phyloP scores from a whole-genome alignment of 257 asterid genomes.

The Solanum raphanifolium region DNA sequence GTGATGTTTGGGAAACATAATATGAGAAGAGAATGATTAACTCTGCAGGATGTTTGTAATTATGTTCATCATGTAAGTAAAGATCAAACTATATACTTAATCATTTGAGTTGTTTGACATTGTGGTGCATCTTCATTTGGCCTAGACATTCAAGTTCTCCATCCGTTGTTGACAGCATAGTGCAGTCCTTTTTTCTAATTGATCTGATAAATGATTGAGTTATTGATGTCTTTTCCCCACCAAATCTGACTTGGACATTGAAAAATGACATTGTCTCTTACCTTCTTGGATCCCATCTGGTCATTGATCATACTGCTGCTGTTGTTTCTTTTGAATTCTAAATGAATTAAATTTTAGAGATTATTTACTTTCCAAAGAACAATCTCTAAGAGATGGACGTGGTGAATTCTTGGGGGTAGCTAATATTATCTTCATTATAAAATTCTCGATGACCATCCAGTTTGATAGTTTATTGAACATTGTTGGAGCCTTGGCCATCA shows the following conservation, averaged over 20 bases:
- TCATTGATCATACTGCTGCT: background rate
- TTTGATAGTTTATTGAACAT: background rate
- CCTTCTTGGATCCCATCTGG: background rate
- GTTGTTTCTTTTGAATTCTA: background rate
- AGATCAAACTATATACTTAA: background rate
- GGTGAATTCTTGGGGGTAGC: background rate
- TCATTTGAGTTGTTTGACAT: background rate
- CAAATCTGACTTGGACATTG: background rate
- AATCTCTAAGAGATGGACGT: background rate
- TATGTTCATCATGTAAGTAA: background rate
- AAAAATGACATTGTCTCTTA: background rate
- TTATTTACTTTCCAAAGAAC: background rate
- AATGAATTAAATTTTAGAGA: background rate
- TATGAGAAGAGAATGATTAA: background rate
- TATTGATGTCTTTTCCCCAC: background rate
- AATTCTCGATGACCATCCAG: background rate
- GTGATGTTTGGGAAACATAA: background rate
- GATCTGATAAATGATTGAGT: background rate
- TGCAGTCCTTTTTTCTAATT: background rate
- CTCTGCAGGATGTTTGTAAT: background rate
- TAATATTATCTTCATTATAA: background rate
- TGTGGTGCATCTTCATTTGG: background rate
- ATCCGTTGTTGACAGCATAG: background rate
- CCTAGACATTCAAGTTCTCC: background rate
- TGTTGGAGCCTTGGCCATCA: background rate